Evolutionary conservation across 192 early-diverging fungal species (phyloP).

Genomic region (Chytriomyces sp.): DNA sequence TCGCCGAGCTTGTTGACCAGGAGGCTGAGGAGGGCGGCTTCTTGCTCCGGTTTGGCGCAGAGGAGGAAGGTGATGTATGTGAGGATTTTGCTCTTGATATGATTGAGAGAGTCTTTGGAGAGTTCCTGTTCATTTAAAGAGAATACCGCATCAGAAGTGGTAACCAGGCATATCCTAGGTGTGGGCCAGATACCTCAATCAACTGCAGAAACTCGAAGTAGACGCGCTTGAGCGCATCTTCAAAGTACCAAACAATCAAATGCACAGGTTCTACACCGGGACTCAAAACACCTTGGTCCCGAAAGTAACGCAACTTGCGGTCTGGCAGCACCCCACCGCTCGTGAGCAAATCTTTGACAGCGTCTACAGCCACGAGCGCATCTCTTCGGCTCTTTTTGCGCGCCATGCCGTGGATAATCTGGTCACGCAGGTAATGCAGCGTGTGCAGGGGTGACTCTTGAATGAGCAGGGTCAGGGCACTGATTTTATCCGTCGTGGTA

Average conservation of each 20-base stretch:
- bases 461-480: conserved; percentile 87
- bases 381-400: conserved; percentile 90
- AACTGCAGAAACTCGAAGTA: conserved; percentile 90
- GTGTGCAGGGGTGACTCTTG: conserved; percentile 92
- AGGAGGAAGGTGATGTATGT: conserved; percentile 77
- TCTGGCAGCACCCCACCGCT: conserved; percentile 79
- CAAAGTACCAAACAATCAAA: conserved; percentile 90
- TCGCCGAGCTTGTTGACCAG: conserved; percentile 97
- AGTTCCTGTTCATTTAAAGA: conserved; percentile 55
- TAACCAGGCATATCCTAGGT: not conserved
- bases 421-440: conserved; percentile 71
- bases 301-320: conserved; percentile 87
- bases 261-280: conserved; percentile 65
- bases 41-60: conserved; percentile 89
- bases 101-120: conserved; percentile 81
- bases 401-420: conserved; percentile 69
- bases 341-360: conserved; percentile 85
- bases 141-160: not conserved
- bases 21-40: conserved; percentile 88
- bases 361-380: conserved; percentile 79
- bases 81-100: conserved; percentile 82
- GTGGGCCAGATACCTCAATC: conserved; percentile 77
- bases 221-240: conserved; percentile 87
- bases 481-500: conserved; percentile 91
- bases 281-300: conserved; percentile 79